Base-by-base conservation (phyloP, 208 protist species). In the Wallacemonas sp. region DNA sequence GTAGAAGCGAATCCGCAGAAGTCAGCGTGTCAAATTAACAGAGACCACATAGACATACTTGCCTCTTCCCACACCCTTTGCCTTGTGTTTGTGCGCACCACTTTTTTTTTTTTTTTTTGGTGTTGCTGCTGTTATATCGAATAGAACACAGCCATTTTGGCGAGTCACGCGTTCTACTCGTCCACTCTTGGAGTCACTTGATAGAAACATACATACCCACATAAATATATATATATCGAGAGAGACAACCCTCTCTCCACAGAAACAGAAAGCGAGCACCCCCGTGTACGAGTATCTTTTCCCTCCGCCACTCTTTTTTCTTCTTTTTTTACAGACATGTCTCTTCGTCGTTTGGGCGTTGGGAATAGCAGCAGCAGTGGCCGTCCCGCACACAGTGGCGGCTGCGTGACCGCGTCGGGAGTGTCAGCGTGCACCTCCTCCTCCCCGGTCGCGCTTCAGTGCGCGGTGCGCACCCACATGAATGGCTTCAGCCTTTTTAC, bases 401-500 rank as follows among this genome's bases (percentile, higher is more conserved):
- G 36, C 36, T 16, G 10, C 36, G 14, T 14, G 36, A 5, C 11
- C 44, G 44, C 20, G 44, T 57, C 49, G 8, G 49, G 49, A 11
- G 11, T 1, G 8, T 57, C 25, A 12, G n/a, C 14, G n/a, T 33
- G 52, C 36, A 14, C 36, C 36, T 7, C 36, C 10, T 41, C 48
- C 22, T 7, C 36, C 10, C 14, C 48, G 8, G 25, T 11, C 11
- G 52, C 52, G n/a, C 11, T 59, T 25, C 52, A 25, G 4, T 59
- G 52, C 55, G 52, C 50, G 49, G 38, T 49, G 55, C 72, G 82
- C 23, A 69, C 73, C 1, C 61, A 75, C 14, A 78, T 86, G 70
- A 89, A 83, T 11, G 86, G 86, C 4, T 92, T 92, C 62, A 79
- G 70, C 38, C 70, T 92, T 20, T 89, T 92, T 61, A 63, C 71